These are phyloP conservation scores for Aspergillus heteromorphus DNA, from an alignment of 495 filamentous ascomycete species.

Conservation along the genomic window DNA sequence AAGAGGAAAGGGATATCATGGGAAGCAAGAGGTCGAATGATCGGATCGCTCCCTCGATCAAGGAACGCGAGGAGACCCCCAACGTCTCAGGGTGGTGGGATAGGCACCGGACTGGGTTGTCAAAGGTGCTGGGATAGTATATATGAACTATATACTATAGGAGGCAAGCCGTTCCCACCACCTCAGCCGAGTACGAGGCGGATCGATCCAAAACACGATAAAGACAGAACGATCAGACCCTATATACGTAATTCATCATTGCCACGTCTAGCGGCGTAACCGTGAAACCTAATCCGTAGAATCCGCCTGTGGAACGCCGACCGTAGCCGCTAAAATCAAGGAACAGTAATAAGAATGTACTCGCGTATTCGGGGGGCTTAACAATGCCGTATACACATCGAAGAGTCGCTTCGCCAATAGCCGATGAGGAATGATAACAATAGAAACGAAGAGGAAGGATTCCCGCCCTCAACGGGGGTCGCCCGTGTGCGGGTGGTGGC, in stretches of 20 bases:
- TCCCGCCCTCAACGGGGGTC: constrained; percentile 1
- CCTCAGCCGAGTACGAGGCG: background rate
- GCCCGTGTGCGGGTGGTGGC: constrained; percentile 6
- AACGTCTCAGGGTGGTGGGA: background rate
- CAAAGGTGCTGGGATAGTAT: too few relatives aligned
- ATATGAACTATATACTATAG: too few relatives aligned
- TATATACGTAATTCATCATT: constrained; percentile 19
- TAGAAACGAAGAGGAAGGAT: background rate
- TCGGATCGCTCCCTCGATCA: background rate
- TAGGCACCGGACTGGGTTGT: too few relatives aligned
- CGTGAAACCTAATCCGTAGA: constrained; percentile 9
- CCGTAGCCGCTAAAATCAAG: constrained; percentile 28
- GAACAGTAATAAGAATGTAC: constrained; percentile 11
- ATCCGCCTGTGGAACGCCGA: constrained; percentile 23
- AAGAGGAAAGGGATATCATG: constrained; percentile 6
- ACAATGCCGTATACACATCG: constrained; percentile 14
- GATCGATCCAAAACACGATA: constrained; percentile 1
- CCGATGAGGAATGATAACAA: background rate
- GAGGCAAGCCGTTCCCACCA: background rate
- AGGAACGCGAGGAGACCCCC: background rate
- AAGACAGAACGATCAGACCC: constrained; percentile 11
- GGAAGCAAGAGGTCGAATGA: background rate
- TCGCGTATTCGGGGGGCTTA: constrained; percentile 7
- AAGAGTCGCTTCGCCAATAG: background rate
- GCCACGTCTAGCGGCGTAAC: constrained; percentile 11